Conservation (phyloP, 2,329 filamentous ascomycete species). For the Neurospora crassa region DNA sequence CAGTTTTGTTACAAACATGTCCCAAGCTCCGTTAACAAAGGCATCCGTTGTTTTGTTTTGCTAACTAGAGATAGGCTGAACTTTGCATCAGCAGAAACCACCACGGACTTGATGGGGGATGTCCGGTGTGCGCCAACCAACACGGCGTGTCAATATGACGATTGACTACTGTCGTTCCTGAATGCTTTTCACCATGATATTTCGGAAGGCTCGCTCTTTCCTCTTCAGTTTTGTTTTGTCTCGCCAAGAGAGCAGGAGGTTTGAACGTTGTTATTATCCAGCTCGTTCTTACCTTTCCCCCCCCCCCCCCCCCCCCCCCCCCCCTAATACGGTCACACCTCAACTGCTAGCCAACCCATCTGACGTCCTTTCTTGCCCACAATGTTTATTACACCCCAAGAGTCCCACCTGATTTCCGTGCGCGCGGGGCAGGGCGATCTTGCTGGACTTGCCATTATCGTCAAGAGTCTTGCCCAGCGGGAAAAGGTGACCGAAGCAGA, state of each 20-base stretch:
- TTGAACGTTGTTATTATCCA: not conserved
- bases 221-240: not conserved
- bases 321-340: no score
- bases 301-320: no score
- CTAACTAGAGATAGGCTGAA: not conserved
- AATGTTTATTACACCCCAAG: slow-evolving; percentile 3
- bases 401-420: slow-evolving; percentile 13
- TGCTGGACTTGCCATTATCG: slow-evolving; percentile 4
- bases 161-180: not conserved
- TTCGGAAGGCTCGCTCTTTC: not conserved
- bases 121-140: not conserved
- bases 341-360: not conserved
- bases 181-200: not conserved
- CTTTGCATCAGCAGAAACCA: not conserved
- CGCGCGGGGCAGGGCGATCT: slow-evolving; percentile 14
- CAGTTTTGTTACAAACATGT: not conserved
- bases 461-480: slow-evolving; percentile 10
- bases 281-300: not conserved
- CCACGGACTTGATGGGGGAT: not conserved
- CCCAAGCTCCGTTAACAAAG: not conserved
- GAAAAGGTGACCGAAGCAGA: slow-evolving; percentile 9
- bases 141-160: not conserved
- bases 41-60: not conserved
- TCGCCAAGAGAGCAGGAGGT: not conserved
- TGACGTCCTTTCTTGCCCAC: not conserved